Evolutionary conservation across 805 yeast species (phyloP).

Genomic region (Kazachstania taianensis): DNA sequence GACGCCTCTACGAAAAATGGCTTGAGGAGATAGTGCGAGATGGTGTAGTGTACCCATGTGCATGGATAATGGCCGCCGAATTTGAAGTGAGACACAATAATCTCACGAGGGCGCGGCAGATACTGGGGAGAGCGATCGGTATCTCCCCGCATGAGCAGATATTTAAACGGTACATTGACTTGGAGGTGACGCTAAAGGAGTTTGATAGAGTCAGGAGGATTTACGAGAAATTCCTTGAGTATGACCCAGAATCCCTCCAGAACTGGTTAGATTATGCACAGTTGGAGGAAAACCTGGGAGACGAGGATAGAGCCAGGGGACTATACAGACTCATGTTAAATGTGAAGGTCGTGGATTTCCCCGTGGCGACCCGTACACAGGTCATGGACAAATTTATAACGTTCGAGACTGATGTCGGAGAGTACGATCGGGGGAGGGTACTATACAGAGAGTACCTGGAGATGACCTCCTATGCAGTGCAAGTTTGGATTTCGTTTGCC

Average conservation of each 20-base stretch:
- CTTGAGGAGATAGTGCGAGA: slow-evolving; percentile 33
- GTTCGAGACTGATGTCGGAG: slow-evolving; percentile 49
- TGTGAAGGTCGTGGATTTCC: slow-evolving; percentile 17
- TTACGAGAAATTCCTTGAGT: slow-evolving; percentile 46
- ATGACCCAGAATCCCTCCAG: slow-evolving; percentile 12
- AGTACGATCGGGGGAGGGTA: slow-evolving; percentile 45
- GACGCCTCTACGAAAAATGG: slow-evolving; percentile 42
- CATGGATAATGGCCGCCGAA: slow-evolving; percentile 62
- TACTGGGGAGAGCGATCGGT: slow-evolving; percentile 68
- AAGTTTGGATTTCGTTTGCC: slow-evolving; percentile 57
- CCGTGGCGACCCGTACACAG: slow-evolving; percentile 11
- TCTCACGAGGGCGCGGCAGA: slow-evolving; percentile 47
- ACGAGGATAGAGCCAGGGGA: slow-evolving; percentile 54
- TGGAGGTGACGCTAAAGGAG: slow-evolving; percentile 63
- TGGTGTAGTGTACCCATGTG: no score
- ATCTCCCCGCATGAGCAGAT: slow-evolving; percentile 49
- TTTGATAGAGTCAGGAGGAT: slow-evolving; percentile 71
- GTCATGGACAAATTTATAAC: slow-evolving; percentile 39
- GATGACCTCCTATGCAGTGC: slow-evolving; percentile 26
- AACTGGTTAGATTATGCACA: slow-evolving; percentile 59
- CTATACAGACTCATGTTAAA: slow-evolving; percentile 44
- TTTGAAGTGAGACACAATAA: slow-evolving; percentile 60
- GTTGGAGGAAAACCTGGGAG: slow-evolving; percentile 60
- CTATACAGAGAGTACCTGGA: slow-evolving; percentile 36
- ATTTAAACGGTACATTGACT: slow-evolving; percentile 50